These are phyloP conservation scores for Bromus sterilis DNA, from an alignment of 176 grass and related monocot species.

Conservation along the genomic window DNA sequence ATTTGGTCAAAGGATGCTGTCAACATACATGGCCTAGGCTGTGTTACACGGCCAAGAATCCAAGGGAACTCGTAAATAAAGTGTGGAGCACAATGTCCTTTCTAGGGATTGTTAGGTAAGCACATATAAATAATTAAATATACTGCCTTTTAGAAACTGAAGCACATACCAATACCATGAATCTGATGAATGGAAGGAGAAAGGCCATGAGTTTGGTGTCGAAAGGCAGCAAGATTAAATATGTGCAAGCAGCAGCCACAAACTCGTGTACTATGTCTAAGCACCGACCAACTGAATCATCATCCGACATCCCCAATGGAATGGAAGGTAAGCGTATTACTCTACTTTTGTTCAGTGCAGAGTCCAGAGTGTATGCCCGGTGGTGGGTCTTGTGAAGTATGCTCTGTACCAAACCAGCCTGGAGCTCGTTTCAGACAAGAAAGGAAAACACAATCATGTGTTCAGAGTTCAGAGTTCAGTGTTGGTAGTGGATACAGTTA, in stretches of 20 bases:
- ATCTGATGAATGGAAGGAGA: not conserved
- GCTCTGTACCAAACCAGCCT: constrained; percentile 12
- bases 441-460: not conserved
- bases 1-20: constrained; percentile 10
- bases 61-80: not conserved
- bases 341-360: not conserved
- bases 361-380: not conserved
- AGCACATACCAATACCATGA: not conserved
- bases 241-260: not conserved
- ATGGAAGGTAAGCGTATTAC: not conserved
- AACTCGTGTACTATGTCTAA: not conserved
- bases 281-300: not conserved
- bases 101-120: not conserved
- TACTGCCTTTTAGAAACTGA: not conserved
- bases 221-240: not conserved
- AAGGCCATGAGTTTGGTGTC: not conserved
- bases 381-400: constrained; percentile 10
- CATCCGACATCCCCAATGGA: not conserved
- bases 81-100: not conserved
- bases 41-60: not conserved
- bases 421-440: not conserved
- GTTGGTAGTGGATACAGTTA: not conserved
- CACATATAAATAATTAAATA: no score
- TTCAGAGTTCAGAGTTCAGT: no score
- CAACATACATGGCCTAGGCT: not conserved